phyloP scores from a whole-genome alignment of 1,139 yeast genomes.

The Kodamaea ohmeri region DNA sequence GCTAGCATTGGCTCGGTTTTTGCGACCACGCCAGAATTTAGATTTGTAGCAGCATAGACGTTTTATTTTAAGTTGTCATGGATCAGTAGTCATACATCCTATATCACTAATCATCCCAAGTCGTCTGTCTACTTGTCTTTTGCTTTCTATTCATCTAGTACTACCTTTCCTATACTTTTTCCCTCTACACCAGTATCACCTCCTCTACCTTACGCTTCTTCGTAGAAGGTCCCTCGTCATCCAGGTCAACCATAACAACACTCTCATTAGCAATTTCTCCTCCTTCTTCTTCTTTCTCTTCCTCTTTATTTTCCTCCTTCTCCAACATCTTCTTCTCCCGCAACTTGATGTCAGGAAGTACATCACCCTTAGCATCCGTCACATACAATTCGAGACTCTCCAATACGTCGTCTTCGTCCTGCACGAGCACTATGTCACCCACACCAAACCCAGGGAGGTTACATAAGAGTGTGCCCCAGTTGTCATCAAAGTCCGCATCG shows the following conservation, averaged over 20 bases:
- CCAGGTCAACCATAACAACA: constrained; percentile 12
- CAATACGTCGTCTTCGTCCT: constrained; percentile 72
- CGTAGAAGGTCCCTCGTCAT: constrained; percentile 13
- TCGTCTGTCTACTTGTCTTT: too few species aligned
- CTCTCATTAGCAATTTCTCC: constrained; percentile 6
- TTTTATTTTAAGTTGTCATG: too few species aligned
- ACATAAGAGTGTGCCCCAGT: constrained; percentile 46
- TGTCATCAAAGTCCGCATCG: constrained; percentile 88
- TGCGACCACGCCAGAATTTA: too few species aligned
- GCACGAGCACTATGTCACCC: constrained; percentile 64
- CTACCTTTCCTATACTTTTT: not conserved
- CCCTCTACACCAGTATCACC: constrained; percentile 1
- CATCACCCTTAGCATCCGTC: constrained; percentile 15
- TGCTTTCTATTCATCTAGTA: not conserved
- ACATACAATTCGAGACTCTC: constrained; percentile 71
- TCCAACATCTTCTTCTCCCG: constrained; percentile 15
- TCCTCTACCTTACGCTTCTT: constrained; percentile 15
- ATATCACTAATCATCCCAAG: too few species aligned
- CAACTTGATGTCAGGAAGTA: constrained; percentile 26
- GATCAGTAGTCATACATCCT: too few species aligned
- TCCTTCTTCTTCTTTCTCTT: constrained; percentile 7
- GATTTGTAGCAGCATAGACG: too few species aligned
- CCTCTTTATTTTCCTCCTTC: constrained; percentile 9
- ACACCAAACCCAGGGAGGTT: constrained; percentile 52
- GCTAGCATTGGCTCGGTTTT: too few species aligned